Conservation (phyloP, 2,329 filamentous ascomycete species). For the Pseudogymnoascus sp. region DNA sequence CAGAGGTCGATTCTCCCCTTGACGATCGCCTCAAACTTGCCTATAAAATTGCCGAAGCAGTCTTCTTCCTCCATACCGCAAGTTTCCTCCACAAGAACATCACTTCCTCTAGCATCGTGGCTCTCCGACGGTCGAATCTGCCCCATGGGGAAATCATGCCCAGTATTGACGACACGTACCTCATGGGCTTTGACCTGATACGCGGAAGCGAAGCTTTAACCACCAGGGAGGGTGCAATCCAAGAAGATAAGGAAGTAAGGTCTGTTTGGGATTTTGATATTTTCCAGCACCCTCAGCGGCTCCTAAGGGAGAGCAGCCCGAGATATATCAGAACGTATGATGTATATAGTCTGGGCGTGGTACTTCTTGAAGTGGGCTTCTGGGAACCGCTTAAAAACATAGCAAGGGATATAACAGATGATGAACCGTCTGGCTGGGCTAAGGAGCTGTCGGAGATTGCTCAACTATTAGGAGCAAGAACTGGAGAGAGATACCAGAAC, state of each 20-base stretch:
- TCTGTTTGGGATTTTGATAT: background rate
- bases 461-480: background rate
- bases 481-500: conserved; percentile 4
- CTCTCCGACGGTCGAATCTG: background rate
- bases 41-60: conserved; percentile 23
- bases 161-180: background rate
- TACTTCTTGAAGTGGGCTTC: conserved; percentile 9
- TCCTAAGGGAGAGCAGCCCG: background rate
- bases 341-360: conserved; percentile 12
- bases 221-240: background rate
- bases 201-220: background rate
- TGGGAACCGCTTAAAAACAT: conserved; percentile 4
- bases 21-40: conserved; percentile 21
- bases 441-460: background rate
- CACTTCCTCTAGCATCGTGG: conserved; percentile 4
- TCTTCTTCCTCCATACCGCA: conserved; percentile 25
- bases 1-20: conserved; percentile 13
- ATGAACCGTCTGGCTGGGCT: background rate
- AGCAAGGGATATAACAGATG: background rate
- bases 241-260: background rate
- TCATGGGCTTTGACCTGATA: conserved; percentile 8
- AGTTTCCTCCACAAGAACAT: conserved; percentile 32
- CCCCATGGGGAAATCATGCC: background rate
- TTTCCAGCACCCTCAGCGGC: conserved; percentile 7
- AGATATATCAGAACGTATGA: conserved; percentile 11